Evolutionary conservation across 2,329 filamentous ascomycete species (phyloP).

Genomic region (Fusarium brachygibbosum): DNA sequence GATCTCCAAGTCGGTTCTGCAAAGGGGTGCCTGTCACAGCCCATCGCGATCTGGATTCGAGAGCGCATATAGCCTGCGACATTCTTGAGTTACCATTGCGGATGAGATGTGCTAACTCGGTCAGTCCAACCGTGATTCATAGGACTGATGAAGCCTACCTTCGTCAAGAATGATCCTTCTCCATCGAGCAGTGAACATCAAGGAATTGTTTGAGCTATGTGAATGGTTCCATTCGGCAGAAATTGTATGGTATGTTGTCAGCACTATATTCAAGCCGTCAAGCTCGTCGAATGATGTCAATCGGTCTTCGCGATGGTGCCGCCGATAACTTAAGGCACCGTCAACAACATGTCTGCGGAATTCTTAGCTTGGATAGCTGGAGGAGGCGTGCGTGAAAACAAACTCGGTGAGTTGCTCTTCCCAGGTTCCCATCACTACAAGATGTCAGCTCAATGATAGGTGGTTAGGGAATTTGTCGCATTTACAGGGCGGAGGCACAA

Average conservation of each 20-base stretch:
- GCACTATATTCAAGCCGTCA: slow-evolving; percentile 46
- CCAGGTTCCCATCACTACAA: slow-evolving; percentile 56
- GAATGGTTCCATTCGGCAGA: slow-evolving; percentile 53
- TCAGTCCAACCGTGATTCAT: not conserved
- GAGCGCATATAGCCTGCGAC: slow-evolving; percentile 53
- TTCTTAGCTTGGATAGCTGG: accelerated
- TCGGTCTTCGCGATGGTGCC: slow-evolving; percentile 51
- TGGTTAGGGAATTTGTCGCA: too few species aligned
- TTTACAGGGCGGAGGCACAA: slow-evolving; percentile 56
- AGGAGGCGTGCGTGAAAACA: not conserved
- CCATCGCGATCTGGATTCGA: slow-evolving; percentile 58
- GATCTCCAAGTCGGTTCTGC: slow-evolving; percentile 61
- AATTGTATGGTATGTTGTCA: slow-evolving; percentile 60
- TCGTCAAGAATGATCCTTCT: slow-evolving; percentile 44
- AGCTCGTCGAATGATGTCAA: slow-evolving; percentile 32
- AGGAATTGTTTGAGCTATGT: not conserved
- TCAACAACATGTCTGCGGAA: slow-evolving; percentile 43
- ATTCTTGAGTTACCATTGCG: slow-evolving; percentile 34
- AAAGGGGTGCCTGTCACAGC: slow-evolving; percentile 64
- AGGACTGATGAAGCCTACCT: not conserved
- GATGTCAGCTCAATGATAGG: not conserved
- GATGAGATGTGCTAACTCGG: slow-evolving; percentile 29
- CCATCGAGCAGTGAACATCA: slow-evolving; percentile 56
- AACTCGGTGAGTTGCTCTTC: slow-evolving; percentile 52
- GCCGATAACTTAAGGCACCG: slow-evolving; percentile 41